phyloP scores from a whole-genome alignment of 495 filamentous ascomycete genomes.

The Amorphotheca resinae region DNA sequence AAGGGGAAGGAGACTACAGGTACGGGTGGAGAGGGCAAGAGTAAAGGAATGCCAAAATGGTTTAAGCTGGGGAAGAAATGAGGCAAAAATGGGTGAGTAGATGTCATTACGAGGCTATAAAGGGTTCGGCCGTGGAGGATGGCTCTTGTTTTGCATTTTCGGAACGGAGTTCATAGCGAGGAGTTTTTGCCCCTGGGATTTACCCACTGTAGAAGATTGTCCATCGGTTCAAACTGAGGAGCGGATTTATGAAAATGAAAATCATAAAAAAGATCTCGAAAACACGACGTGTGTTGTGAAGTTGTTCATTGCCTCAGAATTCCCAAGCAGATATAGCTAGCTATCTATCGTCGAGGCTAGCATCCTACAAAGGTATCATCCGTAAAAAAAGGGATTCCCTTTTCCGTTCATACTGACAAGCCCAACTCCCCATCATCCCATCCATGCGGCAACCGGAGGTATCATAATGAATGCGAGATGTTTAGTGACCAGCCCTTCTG shows the following conservation, averaged over 20 bases:
- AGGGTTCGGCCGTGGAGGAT: not conserved
- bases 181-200: no score
- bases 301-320: slow-evolving; percentile 11
- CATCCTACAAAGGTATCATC: slow-evolving; percentile 13
- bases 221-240: no score
- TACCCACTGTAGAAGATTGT: no score
- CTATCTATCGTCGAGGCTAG: slow-evolving; percentile 15
- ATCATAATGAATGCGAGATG: slow-evolving; percentile 11
- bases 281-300: no score
- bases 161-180: slow-evolving; percentile 16
- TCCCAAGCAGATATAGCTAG: slow-evolving; percentile 10
- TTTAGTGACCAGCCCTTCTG: slow-evolving; percentile 48
- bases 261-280: no score
- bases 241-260: no score
- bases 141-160: slow-evolving; percentile 7
- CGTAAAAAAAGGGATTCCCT: slow-evolving; percentile 8
- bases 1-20: slow-evolving; percentile 21
- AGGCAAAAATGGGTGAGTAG: slow-evolving; percentile 2
- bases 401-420: slow-evolving; percentile 13
- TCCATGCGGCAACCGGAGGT: slow-evolving; percentile 11
- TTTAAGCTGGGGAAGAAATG: slow-evolving; percentile 47
- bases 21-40: slow-evolving; percentile 22
- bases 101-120: not conserved
- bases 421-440: slow-evolving; percentile 12
- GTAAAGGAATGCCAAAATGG: slow-evolving; percentile 54